These are phyloP conservation scores for Hemileia vastatrix DNA, from an alignment of 1,284 basidiomycete species.

Conservation along the genomic window DNA sequence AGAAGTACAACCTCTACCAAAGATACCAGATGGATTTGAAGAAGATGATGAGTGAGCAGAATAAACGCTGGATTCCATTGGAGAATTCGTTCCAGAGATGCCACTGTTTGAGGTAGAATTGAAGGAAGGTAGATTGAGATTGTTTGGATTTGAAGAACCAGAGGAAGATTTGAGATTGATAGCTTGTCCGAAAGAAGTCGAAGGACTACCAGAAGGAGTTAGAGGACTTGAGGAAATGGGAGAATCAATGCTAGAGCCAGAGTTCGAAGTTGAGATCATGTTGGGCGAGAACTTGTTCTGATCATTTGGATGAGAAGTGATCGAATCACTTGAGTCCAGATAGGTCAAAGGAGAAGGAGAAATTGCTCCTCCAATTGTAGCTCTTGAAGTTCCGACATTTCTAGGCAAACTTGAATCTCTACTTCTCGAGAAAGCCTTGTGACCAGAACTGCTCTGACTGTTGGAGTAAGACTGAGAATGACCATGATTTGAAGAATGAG, in stretches of 20 bases:
- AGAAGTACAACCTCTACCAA: slow-evolving; percentile 72
- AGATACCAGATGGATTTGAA: slow-evolving; percentile 20
- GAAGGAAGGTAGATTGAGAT: not conserved
- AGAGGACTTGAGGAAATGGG: not conserved
- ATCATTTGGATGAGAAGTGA: not conserved
- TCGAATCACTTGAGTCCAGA: not conserved
- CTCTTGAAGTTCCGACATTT: too few species aligned
- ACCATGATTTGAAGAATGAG: too few species aligned
- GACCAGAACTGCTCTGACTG: too few species aligned
- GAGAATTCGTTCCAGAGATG: slow-evolving; percentile 37
- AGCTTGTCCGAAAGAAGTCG: not conserved
- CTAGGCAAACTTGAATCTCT: too few species aligned
- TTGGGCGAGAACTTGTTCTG: not conserved
- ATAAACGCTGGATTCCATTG: slow-evolving; percentile 42
- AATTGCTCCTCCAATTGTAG: too few species aligned
- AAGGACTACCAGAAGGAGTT: not conserved
- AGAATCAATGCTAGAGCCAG: not conserved
- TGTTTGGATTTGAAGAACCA: not conserved
- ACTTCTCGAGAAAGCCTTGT: too few species aligned
- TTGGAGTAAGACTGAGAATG: too few species aligned
- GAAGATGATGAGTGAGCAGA: slow-evolving; percentile 31
- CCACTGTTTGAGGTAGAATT: slow-evolving; percentile 38
- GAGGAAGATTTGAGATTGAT: not conserved
- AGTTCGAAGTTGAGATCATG: not conserved
- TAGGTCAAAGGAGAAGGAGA: not conserved